These are phyloP conservation scores for Oxyria digyna DNA, from an alignment of 148 eudicot species.

Conservation along the genomic window DNA sequence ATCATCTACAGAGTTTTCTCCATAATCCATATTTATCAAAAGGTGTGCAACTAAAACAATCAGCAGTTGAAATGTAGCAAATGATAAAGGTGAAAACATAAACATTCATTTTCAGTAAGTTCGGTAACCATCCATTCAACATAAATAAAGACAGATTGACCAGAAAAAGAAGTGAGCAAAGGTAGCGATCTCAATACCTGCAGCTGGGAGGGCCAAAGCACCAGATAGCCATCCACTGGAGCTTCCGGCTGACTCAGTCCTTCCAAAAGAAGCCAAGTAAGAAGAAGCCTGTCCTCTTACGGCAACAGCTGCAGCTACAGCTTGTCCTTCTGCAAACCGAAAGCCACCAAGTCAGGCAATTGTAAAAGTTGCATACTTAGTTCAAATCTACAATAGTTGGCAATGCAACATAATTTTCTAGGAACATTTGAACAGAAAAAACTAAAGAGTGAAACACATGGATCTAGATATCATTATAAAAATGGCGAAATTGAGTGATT, in stretches of 20 bases:
- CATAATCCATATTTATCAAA: background rate
- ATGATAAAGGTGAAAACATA: background rate
- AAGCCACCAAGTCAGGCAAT: background rate
- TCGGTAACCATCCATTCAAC: background rate
- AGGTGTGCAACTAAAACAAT: background rate
- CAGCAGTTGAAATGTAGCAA: background rate
- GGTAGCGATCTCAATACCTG: conserved; percentile 36
- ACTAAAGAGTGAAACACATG: background rate
- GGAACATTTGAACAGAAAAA: background rate
- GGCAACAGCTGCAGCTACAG: conserved; percentile 53
- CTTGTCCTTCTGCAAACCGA: conserved; percentile 45
- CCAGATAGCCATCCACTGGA: conserved; percentile 52
- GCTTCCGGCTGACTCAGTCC: conserved; percentile 31
- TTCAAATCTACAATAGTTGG: background rate
- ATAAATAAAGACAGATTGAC: background rate
- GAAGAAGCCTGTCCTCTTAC: conserved; percentile 45
- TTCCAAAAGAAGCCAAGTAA: conserved; percentile 45
- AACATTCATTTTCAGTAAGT: background rate
- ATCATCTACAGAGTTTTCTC: background rate
- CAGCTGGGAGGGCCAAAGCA: conserved; percentile 76
- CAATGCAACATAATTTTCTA: background rate
- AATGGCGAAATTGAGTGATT: background rate
- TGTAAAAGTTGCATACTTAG: background rate
- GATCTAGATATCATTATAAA: background rate
- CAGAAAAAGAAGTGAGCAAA: background rate